Evolutionary conservation across 2,329 filamentous ascomycete species (phyloP), one percentile per base, ranked within the genome.

Genomic region (Ophiosphaerella narmari): DNA sequence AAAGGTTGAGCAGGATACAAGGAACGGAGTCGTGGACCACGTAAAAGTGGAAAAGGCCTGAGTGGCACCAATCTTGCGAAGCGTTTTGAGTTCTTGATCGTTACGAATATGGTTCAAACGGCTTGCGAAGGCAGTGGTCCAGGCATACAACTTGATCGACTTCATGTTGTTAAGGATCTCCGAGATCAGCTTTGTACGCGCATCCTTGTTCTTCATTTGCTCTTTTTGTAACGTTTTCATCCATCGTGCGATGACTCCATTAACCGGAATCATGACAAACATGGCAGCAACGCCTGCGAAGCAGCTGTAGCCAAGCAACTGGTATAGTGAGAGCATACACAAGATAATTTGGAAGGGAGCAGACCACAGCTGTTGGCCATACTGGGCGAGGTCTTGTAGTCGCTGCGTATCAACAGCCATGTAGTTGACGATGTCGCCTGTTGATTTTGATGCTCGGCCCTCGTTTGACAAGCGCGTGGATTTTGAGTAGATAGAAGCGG

Each of bases 131-230:
- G 94, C 93, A 26, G 87, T 88, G 29, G 92, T 93, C 94, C 94
- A 99, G 26, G 94, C 94, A 72, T 97, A 99, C 16, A 99, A 84
- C 78, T 99, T 99, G 79, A 99, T 81, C 70, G 91, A 96, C 80
- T 99, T 99, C 90, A 99, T 99, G 76, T 97, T 97, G 80, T 95
- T 97, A 68, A 99, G 80, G 60, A 99, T 99, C 54, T 99, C 94
- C 6, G 93, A 95, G 80, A 97, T 97, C 50, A 99, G 78, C 42
- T 93, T 86, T 39, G 92, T 96, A 68, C 94, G 86, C 34, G 91
- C 84, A 67, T 99, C 94, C 77, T 99, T 99, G 78, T 97, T 97
- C 80, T 95, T 96, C 94, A 99, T 99, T 77, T 99, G 94, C 58
- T 86, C 81, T 75, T 97, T 95, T 71, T 99, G 95, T 63, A 99